A percentile compares a stretch with the other conserved stretches of the same genome.
phyloP scores from a whole-genome alignment of 2,329 filamentous ascomycete genomes.

The Penicillium brasilianum region DNA sequence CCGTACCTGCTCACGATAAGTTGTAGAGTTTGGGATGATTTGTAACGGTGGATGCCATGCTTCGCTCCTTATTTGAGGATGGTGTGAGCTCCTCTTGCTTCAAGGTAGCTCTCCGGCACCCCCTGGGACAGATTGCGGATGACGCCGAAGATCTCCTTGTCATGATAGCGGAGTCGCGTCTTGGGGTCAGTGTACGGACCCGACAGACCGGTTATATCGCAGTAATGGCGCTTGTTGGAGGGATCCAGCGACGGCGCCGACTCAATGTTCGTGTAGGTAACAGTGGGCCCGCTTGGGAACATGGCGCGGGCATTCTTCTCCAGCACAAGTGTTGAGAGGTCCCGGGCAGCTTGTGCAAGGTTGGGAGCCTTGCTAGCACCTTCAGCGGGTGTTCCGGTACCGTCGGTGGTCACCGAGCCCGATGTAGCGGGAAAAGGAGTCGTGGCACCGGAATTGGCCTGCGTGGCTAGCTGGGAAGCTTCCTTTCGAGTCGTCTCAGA shows the following conservation, averaged over 20 bases:
- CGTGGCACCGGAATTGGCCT: slow-evolving; percentile 78
- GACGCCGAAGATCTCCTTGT: slow-evolving; percentile 86
- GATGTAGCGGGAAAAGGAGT: slow-evolving; percentile 61
- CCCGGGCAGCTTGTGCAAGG: slow-evolving; percentile 86
- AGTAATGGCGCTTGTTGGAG: slow-evolving; percentile 84
- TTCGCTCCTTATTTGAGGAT: slow-evolving; percentile 71
- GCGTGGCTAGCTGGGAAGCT: slow-evolving; percentile 83
- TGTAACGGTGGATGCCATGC: background rate
- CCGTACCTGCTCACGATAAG: background rate
- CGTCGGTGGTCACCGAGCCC: slow-evolving; percentile 42
- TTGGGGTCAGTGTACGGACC: slow-evolving; percentile 94
- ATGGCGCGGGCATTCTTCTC: slow-evolving; percentile 70
- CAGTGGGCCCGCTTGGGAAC: slow-evolving; percentile 65
- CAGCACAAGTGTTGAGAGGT: slow-evolving; percentile 82
- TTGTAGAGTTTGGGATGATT: slow-evolving; percentile 4
- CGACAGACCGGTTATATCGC: slow-evolving; percentile 92
- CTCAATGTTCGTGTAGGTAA: slow-evolving; percentile 96
- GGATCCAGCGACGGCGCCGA: slow-evolving; percentile 82
- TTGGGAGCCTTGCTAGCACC: slow-evolving; percentile 59
- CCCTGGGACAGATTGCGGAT: slow-evolving; percentile 81
- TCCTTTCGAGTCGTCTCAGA: slow-evolving; percentile 87
- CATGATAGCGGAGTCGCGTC: slow-evolving; percentile 88
- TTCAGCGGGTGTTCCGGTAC: slow-evolving; percentile 54
- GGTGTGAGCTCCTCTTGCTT: slow-evolving; percentile 88
- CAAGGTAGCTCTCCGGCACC: slow-evolving; percentile 84